phyloP scores from a whole-genome alignment of 192 early-diverging fungal genomes.

The Umbelopsis ramanniana region DNA sequence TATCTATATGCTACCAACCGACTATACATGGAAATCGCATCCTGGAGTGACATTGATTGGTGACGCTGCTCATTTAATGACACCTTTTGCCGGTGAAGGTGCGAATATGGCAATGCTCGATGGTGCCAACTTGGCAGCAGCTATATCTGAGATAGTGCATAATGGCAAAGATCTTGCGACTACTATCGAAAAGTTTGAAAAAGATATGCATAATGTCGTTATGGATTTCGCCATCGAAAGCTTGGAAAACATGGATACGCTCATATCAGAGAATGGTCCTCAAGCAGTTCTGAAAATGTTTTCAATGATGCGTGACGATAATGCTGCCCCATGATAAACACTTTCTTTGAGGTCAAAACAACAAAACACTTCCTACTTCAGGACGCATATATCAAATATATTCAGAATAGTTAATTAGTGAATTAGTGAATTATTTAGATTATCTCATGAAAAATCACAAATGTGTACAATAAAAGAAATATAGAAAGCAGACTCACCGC shows the following conservation, averaged over 20 bases:
- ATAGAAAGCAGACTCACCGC: not conserved
- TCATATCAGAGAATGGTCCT: slow-evolving; percentile 12
- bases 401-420: too few relatives aligned
- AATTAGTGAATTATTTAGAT: not conserved
- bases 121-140: slow-evolving; percentile 26
- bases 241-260: not conserved
- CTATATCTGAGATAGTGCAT: not conserved
- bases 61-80: slow-evolving; percentile 56
- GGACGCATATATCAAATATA: too few relatives aligned
- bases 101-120: slow-evolving; percentile 51
- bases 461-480: not conserved
- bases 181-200: slow-evolving; percentile 25
- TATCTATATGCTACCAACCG: slow-evolving; percentile 42
- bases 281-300: not conserved
- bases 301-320: not conserved
- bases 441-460: not conserved
- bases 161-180: slow-evolving; percentile 10
- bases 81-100: slow-evolving; percentile 54
- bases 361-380: too few relatives aligned
- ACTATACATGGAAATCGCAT: slow-evolving; percentile 30
- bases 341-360: too few relatives aligned
- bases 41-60: slow-evolving; percentile 47
- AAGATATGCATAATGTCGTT: slow-evolving; percentile 12
- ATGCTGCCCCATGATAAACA: too few relatives aligned
- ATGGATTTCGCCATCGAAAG: not conserved